Conservation (phyloP, 495 filamentous ascomycete species). For the Aspergillus panamensis region DNA sequence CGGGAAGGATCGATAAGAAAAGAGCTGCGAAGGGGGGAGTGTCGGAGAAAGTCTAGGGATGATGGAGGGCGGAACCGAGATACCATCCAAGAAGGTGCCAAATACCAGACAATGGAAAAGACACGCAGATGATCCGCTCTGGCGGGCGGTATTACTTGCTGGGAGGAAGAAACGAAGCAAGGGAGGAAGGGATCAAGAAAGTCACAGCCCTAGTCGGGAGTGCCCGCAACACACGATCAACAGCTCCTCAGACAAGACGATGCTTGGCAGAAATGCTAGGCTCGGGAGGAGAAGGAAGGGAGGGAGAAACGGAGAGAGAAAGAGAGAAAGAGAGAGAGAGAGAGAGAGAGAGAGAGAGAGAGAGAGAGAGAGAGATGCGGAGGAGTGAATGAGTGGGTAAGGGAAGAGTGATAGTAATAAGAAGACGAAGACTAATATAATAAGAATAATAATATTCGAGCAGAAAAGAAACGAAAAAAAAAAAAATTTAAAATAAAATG, state of each 20-base stretch:
- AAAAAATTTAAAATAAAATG: constrained; percentile 4
- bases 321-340: constrained; percentile 1
- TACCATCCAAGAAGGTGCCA: constrained; percentile 16
- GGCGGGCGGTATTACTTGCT: constrained; percentile 21
- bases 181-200: constrained; percentile 31
- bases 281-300: constrained; percentile 10
- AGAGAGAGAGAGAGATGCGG: not conserved
- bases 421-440: constrained; percentile 10
- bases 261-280: constrained; percentile 32
- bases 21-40: constrained; percentile 17
- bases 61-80: constrained; percentile 9
- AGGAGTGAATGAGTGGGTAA: constrained; percentile 1
- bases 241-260: constrained; percentile 16
- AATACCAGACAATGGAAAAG: constrained; percentile 18
- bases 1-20: constrained; percentile 8
- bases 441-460: constrained; percentile 7
- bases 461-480: constrained; percentile 4
- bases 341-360: not conserved
- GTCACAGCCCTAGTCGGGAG: constrained; percentile 30
- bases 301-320: constrained; percentile 3
- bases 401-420: constrained; percentile 1
- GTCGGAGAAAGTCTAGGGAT: constrained; percentile 22
- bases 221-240: constrained; percentile 32
- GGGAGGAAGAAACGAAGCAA: constrained; percentile 29
- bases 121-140: constrained; percentile 22